Evolutionary conservation across 306 rosid genomes (phyloP), one percentile per base, ranked within the genome.

Genomic region (Vigna radiata): DNA sequence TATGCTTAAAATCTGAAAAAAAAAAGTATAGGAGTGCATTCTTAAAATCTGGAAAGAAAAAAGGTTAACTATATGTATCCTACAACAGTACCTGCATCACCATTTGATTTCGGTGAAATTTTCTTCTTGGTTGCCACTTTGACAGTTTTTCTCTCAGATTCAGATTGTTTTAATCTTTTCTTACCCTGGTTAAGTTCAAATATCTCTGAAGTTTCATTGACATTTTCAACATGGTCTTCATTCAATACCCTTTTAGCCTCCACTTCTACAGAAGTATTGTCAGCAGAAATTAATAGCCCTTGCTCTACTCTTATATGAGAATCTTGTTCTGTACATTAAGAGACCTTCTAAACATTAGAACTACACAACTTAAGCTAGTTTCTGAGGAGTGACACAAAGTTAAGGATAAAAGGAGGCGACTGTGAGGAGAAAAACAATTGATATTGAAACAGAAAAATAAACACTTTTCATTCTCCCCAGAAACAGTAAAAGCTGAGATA

Each of bases 71-170:
- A 16, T 18, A 70, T 58, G 83, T 68, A 74, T 58, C 70, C 64
- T 82, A 66, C 46, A 52, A 76, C 68, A 90, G 29, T 63, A 82
- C 97, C 97, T 86, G 91, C 76, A 84, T 49, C 82, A 73, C 72
- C 83, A 12, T 83, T 85, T 53, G 86, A 83, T 83, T 89, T 73
- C 55, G 64, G 60, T 16, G 89, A 73, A 75, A 77, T 44, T 85
- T 87, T 85, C 83, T 81, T 77, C 74, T 84, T 90, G 62, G 78
- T 78, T 18, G 82, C 37, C 27, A 41, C 80, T 68, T 83, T 76
- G 29, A 85, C 86, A 81, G 76, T 61, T 82, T 79, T 78, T 52
- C 59, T 79, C 37, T 73, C 75, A 55, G 81, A 70, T 73, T 64
- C 67, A 5, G 83, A 79, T 73, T 77, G 84, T 31, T 76, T 85